Percentiles rank a stretch among this genome's conserved stretches.
Evolutionary conservation across 148 eudicot genomes (phyloP).

Genomic region (Spergularia bocconei): DNA sequence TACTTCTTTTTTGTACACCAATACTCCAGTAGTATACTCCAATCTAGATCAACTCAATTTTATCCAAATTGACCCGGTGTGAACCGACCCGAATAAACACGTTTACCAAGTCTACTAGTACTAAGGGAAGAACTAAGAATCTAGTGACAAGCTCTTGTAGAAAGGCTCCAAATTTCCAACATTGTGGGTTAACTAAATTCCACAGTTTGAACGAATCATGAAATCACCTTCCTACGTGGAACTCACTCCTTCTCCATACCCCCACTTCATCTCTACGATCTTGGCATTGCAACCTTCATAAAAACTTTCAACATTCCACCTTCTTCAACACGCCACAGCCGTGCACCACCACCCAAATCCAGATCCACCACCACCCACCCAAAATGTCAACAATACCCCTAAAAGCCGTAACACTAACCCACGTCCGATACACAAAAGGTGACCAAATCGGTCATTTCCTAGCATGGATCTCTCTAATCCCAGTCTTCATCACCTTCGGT

Average conservation of each 20-base stretch:
- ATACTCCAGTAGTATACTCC: no score
- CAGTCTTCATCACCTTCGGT: conserved; percentile 76
- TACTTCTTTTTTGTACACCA: no score
- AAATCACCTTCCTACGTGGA: conserved; percentile 1
- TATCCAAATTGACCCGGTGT: no score
- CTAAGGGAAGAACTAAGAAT: no score
- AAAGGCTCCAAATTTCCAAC: no score
- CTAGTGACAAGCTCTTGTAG: no score
- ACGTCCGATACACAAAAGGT: conserved; percentile 76
- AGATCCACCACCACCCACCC: neutral
- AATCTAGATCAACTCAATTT: no score
- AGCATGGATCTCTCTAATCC: conserved; percentile 85
- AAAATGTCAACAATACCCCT: conserved; percentile 37
- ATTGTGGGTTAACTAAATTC: no score
- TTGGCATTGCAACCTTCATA: no score
- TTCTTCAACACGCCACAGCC: neutral
- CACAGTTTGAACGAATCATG: neutral
- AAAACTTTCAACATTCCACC: neutral
- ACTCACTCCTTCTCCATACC: neutral
- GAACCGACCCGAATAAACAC: no score
- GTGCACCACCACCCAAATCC: neutral
- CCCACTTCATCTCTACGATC: neutral
- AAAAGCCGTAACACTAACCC: conserved; percentile 82
- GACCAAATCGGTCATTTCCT: conserved; percentile 69
- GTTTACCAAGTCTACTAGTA: no score